phyloP scores from a whole-genome alignment of 495 filamentous ascomycete genomes.

The Pseudevernia furfuracea region DNA sequence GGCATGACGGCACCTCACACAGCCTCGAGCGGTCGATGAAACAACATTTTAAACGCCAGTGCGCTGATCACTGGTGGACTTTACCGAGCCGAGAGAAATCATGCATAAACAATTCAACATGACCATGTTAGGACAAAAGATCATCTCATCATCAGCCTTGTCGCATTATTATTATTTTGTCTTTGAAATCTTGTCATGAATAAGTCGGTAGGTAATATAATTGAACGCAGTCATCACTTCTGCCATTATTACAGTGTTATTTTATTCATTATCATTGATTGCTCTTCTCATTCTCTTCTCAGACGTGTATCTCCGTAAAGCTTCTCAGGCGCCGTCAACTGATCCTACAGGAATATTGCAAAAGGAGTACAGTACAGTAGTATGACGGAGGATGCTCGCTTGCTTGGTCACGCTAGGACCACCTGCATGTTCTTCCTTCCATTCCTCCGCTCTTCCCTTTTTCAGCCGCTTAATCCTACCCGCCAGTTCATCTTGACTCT shows the following conservation, averaged over 20 bases:
- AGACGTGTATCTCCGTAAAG: not conserved
- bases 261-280: too few relatives aligned
- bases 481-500: not conserved
- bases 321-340: not conserved
- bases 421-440: not conserved
- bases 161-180: not conserved
- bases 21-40: slow-evolving; percentile 3
- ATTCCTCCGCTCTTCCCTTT: not conserved
- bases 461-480: not conserved
- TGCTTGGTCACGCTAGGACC: not conserved
- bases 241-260: not conserved
- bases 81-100: not conserved
- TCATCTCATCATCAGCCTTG: too few relatives aligned
- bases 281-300: not conserved
- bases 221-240: not conserved
- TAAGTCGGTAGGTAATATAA: too few relatives aligned
- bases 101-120: not conserved
- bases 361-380: not conserved
- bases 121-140: not conserved
- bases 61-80: not conserved
- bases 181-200: not conserved
- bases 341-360: not conserved
- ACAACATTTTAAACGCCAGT: not conserved
- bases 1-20: too few relatives aligned
- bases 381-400: not conserved